A percentile compares a stretch with the other conserved stretches of the same genome.
These are phyloP conservation scores for Cyclanthera cordifolia DNA, from an alignment of 306 rosid genomes.

Conservation along the genomic window DNA sequence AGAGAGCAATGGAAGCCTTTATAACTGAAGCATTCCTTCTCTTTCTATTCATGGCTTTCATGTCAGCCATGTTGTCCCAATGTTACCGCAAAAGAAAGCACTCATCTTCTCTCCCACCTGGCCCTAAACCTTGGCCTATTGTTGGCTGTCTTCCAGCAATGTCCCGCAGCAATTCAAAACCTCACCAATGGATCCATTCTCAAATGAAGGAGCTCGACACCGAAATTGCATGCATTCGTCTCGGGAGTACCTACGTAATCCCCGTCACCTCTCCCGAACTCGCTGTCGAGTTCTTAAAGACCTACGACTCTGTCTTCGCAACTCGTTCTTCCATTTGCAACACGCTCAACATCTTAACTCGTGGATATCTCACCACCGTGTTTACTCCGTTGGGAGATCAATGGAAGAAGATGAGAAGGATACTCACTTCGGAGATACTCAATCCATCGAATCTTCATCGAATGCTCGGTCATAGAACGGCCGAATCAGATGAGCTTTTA, in stretches of 20 bases:
- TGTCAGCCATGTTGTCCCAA: not conserved
- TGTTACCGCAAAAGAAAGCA: not conserved
- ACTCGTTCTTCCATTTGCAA: not conserved
- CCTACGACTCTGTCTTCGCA: not conserved
- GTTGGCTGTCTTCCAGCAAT: not conserved
- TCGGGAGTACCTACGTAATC: not conserved
- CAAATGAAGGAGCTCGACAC: not conserved
- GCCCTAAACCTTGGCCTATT: constrained; percentile 4
- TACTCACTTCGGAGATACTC: not conserved
- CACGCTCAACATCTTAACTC: not conserved
- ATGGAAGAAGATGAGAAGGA: not conserved
- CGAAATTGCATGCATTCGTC: not conserved
- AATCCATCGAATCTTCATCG: not conserved
- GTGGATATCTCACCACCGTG: not conserved
- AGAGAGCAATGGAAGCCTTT: not conserved
- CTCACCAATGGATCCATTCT: not conserved
- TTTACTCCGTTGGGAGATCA: not conserved
- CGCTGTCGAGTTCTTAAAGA: not conserved
- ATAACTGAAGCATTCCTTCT: not conserved
- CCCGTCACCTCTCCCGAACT: not conserved
- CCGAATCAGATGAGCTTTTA: not conserved
- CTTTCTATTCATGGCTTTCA: not conserved
- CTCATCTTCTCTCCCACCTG: not conserved
- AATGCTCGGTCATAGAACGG: not conserved
- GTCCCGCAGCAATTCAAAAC: not conserved